Percentiles rank a stretch among this genome's conserved stretches.
Conservation (phyloP, 179 eudicot genomes). For the Patellifolia procumbens region DNA sequence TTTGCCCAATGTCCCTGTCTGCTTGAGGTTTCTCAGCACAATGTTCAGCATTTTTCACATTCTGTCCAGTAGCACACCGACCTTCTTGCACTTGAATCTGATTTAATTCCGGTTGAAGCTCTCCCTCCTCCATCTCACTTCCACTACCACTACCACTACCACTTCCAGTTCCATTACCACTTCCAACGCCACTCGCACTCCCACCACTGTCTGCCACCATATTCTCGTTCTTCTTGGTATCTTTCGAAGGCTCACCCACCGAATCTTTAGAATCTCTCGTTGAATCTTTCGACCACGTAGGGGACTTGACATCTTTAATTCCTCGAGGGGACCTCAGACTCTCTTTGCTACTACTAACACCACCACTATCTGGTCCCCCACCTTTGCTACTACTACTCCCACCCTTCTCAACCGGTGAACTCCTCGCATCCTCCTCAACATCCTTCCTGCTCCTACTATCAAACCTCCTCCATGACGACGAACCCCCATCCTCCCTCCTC, state of each 20-base stretch:
- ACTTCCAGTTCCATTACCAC: too few species aligned
- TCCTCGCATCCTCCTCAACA: constrained; percentile 58
- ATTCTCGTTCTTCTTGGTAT: constrained; percentile 58
- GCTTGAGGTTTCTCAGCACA: constrained; percentile 19
- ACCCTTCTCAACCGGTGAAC: constrained; percentile 39
- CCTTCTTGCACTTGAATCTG: constrained; percentile 37
- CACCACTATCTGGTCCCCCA: constrained; percentile 41
- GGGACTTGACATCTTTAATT: constrained; percentile 62
- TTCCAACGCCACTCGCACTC: constrained; percentile 33
- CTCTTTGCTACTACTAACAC: constrained; percentile 49
- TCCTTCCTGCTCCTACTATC: constrained; percentile 63
- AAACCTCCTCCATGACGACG: constrained; percentile 80
- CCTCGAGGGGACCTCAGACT: constrained; percentile 60
- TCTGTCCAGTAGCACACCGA: constrained; percentile 23
- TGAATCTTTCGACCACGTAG: constrained; percentile 61
- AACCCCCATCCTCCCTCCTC: constrained; percentile 66
- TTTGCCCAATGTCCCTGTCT: constrained; percentile 23
- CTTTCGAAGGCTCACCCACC: constrained; percentile 63
- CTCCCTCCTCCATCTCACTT: constrained; percentile 95
- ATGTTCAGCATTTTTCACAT: constrained; percentile 30
- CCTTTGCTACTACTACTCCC: constrained; percentile 46
- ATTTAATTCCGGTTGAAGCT: constrained; percentile 70
- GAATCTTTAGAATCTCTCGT: constrained; percentile 71
- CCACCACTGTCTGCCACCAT: constrained; percentile 54
- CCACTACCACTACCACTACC: constrained; percentile 42